Percentiles rank a stretch among this genome's conserved stretches.
phyloP scores from a whole-genome alignment of 306 rosid species.

The Lathyrus tuberosus region DNA sequence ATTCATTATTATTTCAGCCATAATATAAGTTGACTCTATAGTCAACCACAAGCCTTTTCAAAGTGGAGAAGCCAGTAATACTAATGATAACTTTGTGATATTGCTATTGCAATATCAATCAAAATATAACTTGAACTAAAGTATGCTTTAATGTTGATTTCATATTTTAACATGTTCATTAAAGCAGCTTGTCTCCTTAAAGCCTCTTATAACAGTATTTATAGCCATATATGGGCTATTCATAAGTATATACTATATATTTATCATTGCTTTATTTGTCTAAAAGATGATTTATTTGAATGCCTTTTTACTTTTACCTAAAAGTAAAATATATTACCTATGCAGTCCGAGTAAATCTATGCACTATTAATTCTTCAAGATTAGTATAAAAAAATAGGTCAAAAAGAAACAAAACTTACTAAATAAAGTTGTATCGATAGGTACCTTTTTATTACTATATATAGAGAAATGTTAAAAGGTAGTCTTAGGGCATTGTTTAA shows the following conservation, averaged over 20 bases:
- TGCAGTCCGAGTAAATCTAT: background rate
- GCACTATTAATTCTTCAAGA: background rate
- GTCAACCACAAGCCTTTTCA: constrained; percentile 11
- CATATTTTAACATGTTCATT: constrained; percentile 30
- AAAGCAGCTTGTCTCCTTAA: constrained; percentile 44
- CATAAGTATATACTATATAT: constrained; percentile 16
- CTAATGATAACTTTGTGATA: constrained; percentile 29
- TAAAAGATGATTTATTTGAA: constrained; percentile 17
- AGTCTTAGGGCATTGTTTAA: no score
- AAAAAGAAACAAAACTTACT: background rate
- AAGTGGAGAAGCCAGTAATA: constrained; percentile 23
- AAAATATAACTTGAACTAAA: constrained; percentile 23
- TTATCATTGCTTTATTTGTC: constrained; percentile 37
- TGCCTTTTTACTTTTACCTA: constrained; percentile 4
- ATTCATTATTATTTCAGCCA: constrained; percentile 8
- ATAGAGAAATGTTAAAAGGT: no score
- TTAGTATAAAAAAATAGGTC: background rate
- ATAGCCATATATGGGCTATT: constrained; percentile 38
- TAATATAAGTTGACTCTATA: constrained; percentile 22
- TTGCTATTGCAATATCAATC: constrained; percentile 27
- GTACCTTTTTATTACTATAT: no score
- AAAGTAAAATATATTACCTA: background rate
- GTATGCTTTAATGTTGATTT: constrained; percentile 33
- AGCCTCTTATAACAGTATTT: constrained; percentile 26
- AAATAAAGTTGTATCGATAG: background rate